Conservation (phyloP, 2,329 filamentous ascomycete genomes). For the Clarireedia monteithiana region DNA sequence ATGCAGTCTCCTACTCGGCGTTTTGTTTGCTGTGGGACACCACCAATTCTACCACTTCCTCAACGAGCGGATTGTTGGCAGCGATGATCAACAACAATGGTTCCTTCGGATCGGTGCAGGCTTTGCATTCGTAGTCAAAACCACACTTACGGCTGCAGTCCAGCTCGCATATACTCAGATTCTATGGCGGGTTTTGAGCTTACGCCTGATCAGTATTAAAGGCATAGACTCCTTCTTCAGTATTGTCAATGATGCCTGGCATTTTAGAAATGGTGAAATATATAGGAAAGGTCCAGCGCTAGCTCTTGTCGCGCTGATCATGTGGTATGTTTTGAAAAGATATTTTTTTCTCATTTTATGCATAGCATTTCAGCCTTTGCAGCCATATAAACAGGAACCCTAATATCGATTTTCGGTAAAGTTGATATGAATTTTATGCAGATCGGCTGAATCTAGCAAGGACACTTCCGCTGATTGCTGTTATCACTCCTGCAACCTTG, state of each 20-base stretch:
- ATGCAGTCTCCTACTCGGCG: not conserved
- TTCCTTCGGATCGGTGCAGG: not conserved
- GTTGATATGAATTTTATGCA: not conserved
- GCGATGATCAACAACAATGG: not conserved
- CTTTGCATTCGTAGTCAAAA: not conserved
- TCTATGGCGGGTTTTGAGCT: not conserved
- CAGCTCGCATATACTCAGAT: not conserved
- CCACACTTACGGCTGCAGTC: not conserved
- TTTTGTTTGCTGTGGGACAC: not conserved
- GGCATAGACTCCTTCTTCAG: not conserved
- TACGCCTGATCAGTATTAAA: not conserved
- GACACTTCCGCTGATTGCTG: not conserved
- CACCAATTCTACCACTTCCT: conserved; percentile 1
- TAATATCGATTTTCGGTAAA: not conserved
- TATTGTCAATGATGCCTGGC: not conserved
- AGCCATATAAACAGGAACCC: not conserved
- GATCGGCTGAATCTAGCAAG: not conserved
- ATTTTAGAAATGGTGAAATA: not conserved
- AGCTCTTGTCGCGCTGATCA: not conserved
- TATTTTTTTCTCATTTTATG: not conserved
- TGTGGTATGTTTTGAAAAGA: not conserved
- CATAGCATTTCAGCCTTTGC: not conserved
- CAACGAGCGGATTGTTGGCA: not conserved
- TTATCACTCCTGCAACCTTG: not conserved
- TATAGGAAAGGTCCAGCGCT: not conserved